Evolutionary conservation across 1,284 basidiomycete species (phyloP).

Genomic region (Ceratobasidium sp.): DNA sequence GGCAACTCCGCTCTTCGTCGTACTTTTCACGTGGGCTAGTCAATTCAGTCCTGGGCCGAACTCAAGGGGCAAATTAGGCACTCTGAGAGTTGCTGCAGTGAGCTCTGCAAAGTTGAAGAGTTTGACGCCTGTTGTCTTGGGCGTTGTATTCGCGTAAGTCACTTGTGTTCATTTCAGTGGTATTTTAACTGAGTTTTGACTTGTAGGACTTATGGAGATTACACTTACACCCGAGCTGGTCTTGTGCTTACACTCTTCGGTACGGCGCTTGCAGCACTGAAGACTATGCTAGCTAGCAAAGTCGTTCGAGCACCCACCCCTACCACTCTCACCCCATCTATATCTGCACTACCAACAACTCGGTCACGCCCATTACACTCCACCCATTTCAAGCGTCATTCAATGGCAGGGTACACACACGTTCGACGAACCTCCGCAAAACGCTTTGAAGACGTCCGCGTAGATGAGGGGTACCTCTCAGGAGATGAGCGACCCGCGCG

Average conservation of each 20-base stretch:
- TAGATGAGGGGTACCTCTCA: constrained; percentile 30
- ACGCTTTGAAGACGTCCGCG: not conserved
- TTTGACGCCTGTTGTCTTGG: constrained; percentile 87
- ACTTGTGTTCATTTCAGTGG: not conserved
- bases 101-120: constrained; percentile 73
- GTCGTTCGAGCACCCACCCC: constrained; percentile 62
- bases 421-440: constrained; percentile 6
- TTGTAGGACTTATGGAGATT: constrained; percentile 86
- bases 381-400: not conserved
- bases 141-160: constrained; percentile 91
- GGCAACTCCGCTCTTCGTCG: constrained; percentile 89
- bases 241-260: constrained; percentile 87
- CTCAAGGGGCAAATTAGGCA: not conserved
- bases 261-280: constrained; percentile 87
- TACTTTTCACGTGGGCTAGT: constrained; percentile 69
- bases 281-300: constrained; percentile 86
- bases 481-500: not conserved
- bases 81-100: constrained; percentile 54
- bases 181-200: constrained; percentile 35
- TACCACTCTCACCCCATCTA: not conserved
- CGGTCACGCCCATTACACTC: not conserved
- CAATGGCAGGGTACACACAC: not conserved
- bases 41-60: not conserved
- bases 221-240: constrained; percentile 84
- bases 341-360: not conserved